Conservation (phyloP, 2,329 filamentous ascomycete genomes). For the Cordyceps pruinosa region DNA sequence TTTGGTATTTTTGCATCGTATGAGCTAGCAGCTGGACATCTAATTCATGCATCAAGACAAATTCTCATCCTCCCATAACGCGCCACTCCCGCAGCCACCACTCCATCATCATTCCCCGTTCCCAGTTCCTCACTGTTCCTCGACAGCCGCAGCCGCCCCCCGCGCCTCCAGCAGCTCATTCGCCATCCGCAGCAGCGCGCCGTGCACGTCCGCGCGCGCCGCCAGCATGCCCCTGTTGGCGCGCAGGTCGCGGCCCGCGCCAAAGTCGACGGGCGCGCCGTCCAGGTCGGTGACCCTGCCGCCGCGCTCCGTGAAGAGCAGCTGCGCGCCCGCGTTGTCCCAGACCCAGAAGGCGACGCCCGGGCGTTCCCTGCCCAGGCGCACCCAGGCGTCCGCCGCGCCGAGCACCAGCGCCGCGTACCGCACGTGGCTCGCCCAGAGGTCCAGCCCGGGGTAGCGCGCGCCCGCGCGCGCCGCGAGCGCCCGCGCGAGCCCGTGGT, state of each 20-base stretch:
- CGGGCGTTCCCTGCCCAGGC: slow-evolving; percentile 20
- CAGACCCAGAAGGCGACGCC: slow-evolving; percentile 30
- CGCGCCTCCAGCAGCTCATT: slow-evolving; percentile 20
- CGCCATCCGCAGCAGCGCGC: slow-evolving; percentile 28
- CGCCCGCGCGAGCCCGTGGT: slow-evolving; percentile 25
- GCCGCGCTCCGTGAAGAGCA: slow-evolving; percentile 49
- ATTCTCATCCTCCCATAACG: too few species aligned
- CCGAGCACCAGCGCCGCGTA: slow-evolving; percentile 32
- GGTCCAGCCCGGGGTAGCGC: slow-evolving; percentile 29
- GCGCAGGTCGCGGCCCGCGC: slow-evolving; percentile 26
- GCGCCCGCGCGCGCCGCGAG: slow-evolving; percentile 26
- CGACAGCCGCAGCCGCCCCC: not conserved
- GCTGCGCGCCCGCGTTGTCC: slow-evolving; percentile 54
- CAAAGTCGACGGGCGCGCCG: slow-evolving; percentile 29
- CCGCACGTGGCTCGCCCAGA: slow-evolving; percentile 34
- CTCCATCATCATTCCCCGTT: not conserved
- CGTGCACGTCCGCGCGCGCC: slow-evolving; percentile 38
- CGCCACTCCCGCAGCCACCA: too few species aligned
- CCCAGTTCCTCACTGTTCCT: not conserved
- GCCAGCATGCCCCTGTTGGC: slow-evolving; percentile 33
- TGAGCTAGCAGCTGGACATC: not conserved
- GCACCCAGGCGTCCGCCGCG: slow-evolving; percentile 29
- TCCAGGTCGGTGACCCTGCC: slow-evolving; percentile 46
- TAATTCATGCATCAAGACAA: not conserved
- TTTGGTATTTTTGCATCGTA: not conserved